These are phyloP conservation scores for Pythium monospermum DNA, from an alignment of 352 stramenopile species.

Conservation along the genomic window DNA sequence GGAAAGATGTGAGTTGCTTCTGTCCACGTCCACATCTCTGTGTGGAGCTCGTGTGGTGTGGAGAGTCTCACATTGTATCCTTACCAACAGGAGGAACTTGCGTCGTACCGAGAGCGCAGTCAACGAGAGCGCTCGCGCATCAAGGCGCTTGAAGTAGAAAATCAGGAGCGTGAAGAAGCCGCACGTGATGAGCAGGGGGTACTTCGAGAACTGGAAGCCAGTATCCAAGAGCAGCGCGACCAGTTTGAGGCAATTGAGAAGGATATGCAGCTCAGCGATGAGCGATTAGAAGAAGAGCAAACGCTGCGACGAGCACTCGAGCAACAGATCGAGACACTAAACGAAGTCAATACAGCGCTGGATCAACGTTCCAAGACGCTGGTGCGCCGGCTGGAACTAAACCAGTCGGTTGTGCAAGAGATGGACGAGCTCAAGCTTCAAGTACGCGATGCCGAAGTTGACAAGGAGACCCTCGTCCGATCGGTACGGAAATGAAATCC, in stretches of 20 bases:
- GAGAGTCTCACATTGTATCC: too few species aligned
- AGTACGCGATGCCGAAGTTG: slow-evolving; percentile 50
- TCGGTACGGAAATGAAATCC: slow-evolving; percentile 25
- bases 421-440: slow-evolving; percentile 63
- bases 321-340: slow-evolving; percentile 61
- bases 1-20: slow-evolving; percentile 44
- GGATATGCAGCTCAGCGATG: slow-evolving; percentile 45
- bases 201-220: slow-evolving; percentile 41
- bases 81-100: slow-evolving; percentile 39
- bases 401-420: slow-evolving; percentile 35
- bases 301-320: slow-evolving; percentile 49
- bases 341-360: slow-evolving; percentile 68
- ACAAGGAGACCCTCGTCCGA: slow-evolving; percentile 67
- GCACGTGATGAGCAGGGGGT: slow-evolving; percentile 27
- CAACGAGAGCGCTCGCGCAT: slow-evolving; percentile 48
- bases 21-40: too few species aligned
- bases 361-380: slow-evolving; percentile 68
- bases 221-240: slow-evolving; percentile 50
- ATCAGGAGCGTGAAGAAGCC: slow-evolving; percentile 34
- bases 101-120: slow-evolving; percentile 37
- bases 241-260: slow-evolving; percentile 48
- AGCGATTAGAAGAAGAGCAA: slow-evolving; percentile 47
- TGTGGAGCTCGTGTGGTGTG: neutral
- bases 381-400: slow-evolving; percentile 57
- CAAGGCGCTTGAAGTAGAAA: slow-evolving; percentile 52